A percentile compares a stretch with the other conserved stretches of the same genome.
Conservation (phyloP, 2,329 filamentous ascomycete genomes). For the Hymenoscyphus occultus region DNA sequence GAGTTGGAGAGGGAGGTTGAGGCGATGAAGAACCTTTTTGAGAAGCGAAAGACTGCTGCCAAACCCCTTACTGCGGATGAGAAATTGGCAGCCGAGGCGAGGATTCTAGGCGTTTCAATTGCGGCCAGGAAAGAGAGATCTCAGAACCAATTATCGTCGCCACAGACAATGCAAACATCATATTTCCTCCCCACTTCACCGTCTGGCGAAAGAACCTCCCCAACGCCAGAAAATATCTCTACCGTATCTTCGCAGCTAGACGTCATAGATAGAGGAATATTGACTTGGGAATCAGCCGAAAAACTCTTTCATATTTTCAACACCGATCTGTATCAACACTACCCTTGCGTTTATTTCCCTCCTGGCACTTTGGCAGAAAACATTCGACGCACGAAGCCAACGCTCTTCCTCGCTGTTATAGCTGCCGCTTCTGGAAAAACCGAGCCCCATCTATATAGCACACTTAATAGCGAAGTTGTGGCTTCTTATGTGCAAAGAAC, state of each 20-base stretch:
- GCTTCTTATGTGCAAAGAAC: conserved; percentile 44
- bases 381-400: conserved; percentile 55
- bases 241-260: conserved; percentile 28
- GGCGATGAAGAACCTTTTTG: conserved; percentile 39
- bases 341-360: conserved; percentile 59
- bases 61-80: not conserved
- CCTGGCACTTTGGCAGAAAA: conserved; percentile 48
- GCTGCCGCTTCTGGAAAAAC: conserved; percentile 57
- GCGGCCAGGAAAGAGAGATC: not conserved
- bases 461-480: conserved; percentile 45
- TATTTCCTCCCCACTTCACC: not conserved
- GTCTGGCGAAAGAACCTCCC: not conserved
- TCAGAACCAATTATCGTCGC: not conserved
- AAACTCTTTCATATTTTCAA: conserved; percentile 56
- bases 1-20: conserved; percentile 42
- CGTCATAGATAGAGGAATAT: conserved; percentile 54
- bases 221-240: not conserved
- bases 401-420: conserved; percentile 67
- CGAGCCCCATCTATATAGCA: conserved; percentile 39
- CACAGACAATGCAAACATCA: not conserved
- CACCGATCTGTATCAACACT: conserved; percentile 53
- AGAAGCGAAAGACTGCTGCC: conserved; percentile 15
- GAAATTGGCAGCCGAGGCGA: not conserved
- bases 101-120: not conserved
- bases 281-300: conserved; percentile 52